These are phyloP conservation scores for Coemansia sp. DNA, from an alignment of 192 early-diverging fungal species.

Conservation along the genomic window DNA sequence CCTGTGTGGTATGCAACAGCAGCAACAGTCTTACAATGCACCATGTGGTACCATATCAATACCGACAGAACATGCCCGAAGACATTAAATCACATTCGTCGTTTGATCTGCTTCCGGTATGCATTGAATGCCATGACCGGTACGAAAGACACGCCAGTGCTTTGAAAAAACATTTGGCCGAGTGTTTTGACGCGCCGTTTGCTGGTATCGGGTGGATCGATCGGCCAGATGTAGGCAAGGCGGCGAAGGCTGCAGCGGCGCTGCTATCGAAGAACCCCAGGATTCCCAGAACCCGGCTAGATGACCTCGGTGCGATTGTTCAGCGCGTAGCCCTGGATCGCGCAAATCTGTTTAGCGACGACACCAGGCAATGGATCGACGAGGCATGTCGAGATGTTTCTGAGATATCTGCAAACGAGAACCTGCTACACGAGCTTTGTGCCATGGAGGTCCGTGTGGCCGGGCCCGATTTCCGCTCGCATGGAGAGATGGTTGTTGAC, in stretches of 20 bases:
- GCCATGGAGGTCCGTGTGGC: conserved; percentile 24
- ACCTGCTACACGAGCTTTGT: conserved; percentile 24
- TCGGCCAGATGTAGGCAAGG: conserved; percentile 28
- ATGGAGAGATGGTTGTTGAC: conserved; percentile 43
- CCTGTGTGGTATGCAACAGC: conserved; percentile 32
- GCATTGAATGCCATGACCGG: conserved; percentile 38
- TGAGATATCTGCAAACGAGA: neutral
- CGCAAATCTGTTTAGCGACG: conserved; percentile 8
- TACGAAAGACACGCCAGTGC: conserved; percentile 37
- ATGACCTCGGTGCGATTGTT: conserved; percentile 10
- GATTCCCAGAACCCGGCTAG: conserved; percentile 21
- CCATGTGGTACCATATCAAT: conserved; percentile 49
- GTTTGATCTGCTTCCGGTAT: conserved; percentile 46
- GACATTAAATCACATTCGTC: conserved; percentile 45
- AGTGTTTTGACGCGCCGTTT: conserved; percentile 43
- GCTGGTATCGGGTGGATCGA: conserved; percentile 44
- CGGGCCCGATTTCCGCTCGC: conserved; percentile 38
- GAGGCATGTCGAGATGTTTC: neutral
- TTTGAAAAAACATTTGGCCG: conserved; percentile 31
- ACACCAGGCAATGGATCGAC: neutral
- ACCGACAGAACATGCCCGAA: conserved; percentile 41
- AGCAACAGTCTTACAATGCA: conserved; percentile 30
- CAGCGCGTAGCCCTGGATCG: conserved; percentile 1
- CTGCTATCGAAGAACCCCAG: conserved; percentile 13
- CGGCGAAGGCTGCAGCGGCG: conserved; percentile 31